Conservation (phyloP, 805 yeast species). For the Candida suzukii region DNA sequence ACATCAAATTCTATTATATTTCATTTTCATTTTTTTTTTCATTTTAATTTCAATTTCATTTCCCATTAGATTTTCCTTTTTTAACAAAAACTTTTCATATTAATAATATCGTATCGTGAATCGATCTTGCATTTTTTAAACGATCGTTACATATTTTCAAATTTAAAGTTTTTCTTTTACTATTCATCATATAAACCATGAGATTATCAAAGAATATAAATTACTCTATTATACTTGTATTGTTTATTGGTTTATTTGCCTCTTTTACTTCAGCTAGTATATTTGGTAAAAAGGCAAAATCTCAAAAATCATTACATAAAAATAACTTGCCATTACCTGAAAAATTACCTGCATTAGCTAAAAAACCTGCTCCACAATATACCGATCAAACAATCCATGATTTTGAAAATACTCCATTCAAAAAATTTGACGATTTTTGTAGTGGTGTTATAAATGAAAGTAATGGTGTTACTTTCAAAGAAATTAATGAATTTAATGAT, state of each 20-base stretch:
- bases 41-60: too few relatives aligned
- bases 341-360: constrained; percentile 14
- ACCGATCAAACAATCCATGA: constrained; percentile 20
- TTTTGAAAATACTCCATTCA: constrained; percentile 25
- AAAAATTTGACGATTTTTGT: constrained; percentile 14
- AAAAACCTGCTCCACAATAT: constrained; percentile 21
- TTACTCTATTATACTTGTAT: neutral
- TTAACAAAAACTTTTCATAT: too few relatives aligned
- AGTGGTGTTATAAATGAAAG: constrained; percentile 19
- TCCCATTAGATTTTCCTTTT: too few relatives aligned
- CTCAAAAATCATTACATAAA: neutral
- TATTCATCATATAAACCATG: neutral
- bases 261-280: neutral
- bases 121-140: too few relatives aligned
- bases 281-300: neutral
- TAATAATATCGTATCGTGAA: too few relatives aligned
- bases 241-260: neutral
- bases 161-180: too few relatives aligned
- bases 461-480: constrained; percentile 28
- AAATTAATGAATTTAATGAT: constrained; percentile 45
- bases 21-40: too few relatives aligned
- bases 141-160: too few relatives aligned
- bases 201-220: neutral
- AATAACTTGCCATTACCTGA: constrained; percentile 1
- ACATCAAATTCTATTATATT: too few relatives aligned